Evolutionary conservation across 306 rosid species (phyloP).

Genomic region (Fragaria iinumae): DNA sequence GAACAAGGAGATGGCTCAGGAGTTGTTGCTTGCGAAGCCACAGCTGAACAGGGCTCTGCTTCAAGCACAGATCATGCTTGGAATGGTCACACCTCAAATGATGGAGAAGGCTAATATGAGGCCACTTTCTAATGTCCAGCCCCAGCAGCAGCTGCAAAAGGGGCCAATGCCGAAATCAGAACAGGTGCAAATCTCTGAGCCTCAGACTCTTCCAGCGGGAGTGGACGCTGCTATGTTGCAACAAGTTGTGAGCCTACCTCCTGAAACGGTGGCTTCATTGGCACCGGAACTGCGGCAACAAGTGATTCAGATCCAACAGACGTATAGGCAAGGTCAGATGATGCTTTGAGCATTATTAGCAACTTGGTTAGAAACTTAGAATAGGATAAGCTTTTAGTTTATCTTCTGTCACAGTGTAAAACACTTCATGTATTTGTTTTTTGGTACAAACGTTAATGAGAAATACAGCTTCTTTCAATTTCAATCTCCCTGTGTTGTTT

Average conservation of each 20-base stretch:
- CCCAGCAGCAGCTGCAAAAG: not conserved
- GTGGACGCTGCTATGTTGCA: constrained; percentile 57
- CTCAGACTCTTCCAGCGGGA: constrained; percentile 18
- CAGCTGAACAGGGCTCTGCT: constrained; percentile 83
- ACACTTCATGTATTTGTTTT: not conserved
- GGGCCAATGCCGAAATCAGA: not conserved
- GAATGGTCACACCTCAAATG: not conserved
- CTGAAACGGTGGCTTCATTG: constrained; percentile 62
- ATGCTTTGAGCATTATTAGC: not conserved
- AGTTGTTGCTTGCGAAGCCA: constrained; percentile 71
- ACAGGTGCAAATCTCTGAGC: not conserved
- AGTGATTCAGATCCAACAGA: constrained; percentile 69
- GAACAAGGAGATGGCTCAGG: constrained; percentile 64
- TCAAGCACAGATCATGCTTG: constrained; percentile 43
- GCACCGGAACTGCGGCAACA: constrained; percentile 66
- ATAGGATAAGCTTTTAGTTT: not conserved
- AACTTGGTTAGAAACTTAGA: not conserved
- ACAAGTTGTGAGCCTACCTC: constrained; percentile 73
- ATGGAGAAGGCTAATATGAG: not conserved
- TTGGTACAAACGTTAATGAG: not conserved
- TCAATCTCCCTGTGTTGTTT: not conserved
- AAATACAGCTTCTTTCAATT: not conserved
- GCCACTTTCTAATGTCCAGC: not conserved
- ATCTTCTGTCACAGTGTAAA: not conserved
- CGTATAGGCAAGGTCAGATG: not conserved